These are phyloP conservation scores for Xylaria curta DNA, from an alignment of 495 filamentous ascomycete species.

Conservation along the genomic window DNA sequence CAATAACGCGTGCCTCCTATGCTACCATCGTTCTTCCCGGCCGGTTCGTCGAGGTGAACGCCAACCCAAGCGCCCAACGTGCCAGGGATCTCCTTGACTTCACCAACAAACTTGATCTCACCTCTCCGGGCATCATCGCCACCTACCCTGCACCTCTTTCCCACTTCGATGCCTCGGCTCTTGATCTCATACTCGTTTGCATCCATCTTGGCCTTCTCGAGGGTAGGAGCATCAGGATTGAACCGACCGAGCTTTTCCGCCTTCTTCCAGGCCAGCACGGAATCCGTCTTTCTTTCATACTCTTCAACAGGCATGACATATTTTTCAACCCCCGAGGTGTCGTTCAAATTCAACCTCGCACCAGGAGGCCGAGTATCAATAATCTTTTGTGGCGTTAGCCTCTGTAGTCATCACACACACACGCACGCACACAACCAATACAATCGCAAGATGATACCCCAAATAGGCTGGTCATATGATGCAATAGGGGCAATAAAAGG, in stretches of 20 bases:
- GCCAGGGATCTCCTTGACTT: conserved; percentile 80
- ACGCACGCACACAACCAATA: too few relatives aligned
- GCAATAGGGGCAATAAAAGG: background rate
- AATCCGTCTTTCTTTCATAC: conserved; percentile 83
- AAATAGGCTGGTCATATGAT: background rate
- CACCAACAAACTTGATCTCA: conserved; percentile 81
- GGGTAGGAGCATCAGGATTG: conserved; percentile 78
- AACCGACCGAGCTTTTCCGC: conserved; percentile 91
- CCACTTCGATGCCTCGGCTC: conserved; percentile 67
- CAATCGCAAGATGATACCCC: background rate
- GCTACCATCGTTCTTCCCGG: conserved; percentile 89
- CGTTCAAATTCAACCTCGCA: conserved; percentile 76
- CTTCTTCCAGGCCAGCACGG: conserved; percentile 93
- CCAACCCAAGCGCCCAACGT: conserved; percentile 80
- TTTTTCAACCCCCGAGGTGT: conserved; percentile 80
- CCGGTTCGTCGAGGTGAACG: conserved; percentile 82
- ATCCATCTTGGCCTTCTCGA: conserved; percentile 71
- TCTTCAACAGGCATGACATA: conserved; percentile 80
- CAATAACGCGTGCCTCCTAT: conserved; percentile 82
- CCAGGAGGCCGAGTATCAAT: conserved; percentile 76
- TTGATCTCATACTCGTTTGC: conserved; percentile 70
- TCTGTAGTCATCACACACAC: background rate
- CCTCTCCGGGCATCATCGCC: conserved; percentile 76
- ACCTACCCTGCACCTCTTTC: conserved; percentile 69
- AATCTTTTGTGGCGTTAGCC: conserved; percentile 61